phyloP scores from a whole-genome alignment of 768 basidiomycete species.

The Strobilomyces confusus region DNA sequence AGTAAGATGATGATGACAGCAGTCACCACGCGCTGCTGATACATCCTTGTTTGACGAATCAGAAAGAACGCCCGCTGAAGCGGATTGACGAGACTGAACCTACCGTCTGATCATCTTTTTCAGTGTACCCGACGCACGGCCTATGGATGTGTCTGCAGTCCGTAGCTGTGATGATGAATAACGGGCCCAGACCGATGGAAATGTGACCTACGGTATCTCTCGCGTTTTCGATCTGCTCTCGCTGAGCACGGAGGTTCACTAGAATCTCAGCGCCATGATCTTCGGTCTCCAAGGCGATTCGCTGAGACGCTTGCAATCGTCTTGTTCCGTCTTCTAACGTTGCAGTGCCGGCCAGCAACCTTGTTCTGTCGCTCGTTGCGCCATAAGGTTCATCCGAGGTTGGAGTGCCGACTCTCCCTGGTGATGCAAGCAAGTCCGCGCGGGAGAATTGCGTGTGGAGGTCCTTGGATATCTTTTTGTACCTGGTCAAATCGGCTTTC shows the following conservation, averaged over 20 bases:
- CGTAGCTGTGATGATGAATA: conserved; percentile 51
- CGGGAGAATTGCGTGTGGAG: conserved; percentile 66
- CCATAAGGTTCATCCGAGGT: conserved; percentile 81
- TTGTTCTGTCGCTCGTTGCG: conserved; percentile 65
- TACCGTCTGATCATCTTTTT: conserved; percentile 96
- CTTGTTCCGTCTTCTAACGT: conserved; percentile 80
- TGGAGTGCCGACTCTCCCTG: conserved; percentile 30
- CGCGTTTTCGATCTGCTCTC: conserved; percentile 93
- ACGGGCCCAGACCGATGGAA: not conserved
- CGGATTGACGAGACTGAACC: conserved; percentile 25
- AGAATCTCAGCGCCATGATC: conserved; percentile 93
- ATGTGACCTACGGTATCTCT: conserved; percentile 68
- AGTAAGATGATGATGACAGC: conserved; percentile 83
- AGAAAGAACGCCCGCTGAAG: conserved; percentile 9
- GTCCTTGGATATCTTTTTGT: conserved; percentile 81
- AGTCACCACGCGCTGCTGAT: conserved; percentile 90
- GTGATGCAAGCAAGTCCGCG: conserved; percentile 68
- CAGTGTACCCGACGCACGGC: conserved; percentile 85
- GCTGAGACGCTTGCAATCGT: conserved; percentile 84
- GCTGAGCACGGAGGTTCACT: conserved; percentile 74
- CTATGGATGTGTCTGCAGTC: conserved; percentile 84
- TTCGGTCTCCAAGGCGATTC: conserved; percentile 94
- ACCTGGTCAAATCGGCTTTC: conserved; percentile 69
- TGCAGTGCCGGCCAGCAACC: conserved; percentile 74
- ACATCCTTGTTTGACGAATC: conserved; percentile 66